Conservation (phyloP, 495 filamentous ascomycete species). For the Penicillium fimorum region DNA sequence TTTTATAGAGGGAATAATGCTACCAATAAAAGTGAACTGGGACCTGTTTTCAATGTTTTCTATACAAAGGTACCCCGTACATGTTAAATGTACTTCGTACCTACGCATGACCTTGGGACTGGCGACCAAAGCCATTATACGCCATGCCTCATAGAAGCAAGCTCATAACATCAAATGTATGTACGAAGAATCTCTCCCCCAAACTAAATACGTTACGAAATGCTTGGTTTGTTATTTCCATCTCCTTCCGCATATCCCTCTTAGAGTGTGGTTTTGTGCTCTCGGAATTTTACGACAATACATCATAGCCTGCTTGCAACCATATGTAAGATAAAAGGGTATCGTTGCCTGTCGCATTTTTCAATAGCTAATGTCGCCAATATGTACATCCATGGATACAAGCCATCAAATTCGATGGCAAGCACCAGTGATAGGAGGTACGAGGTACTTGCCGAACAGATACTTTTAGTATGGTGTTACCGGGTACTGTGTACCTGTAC, state of each 20-base stretch:
- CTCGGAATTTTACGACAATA: not conserved
- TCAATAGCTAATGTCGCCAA: not conserved
- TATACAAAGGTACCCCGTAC: not conserved
- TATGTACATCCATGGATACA: not conserved
- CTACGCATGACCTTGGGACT: slow-evolving; percentile 7
- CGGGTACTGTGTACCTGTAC: slow-evolving; percentile 24
- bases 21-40: not conserved
- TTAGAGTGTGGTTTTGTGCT: not conserved
- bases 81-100: not conserved
- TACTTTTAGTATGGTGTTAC: slow-evolving; percentile 19
- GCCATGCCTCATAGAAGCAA: not conserved
- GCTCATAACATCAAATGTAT: not conserved
- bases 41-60: not conserved
- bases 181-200: not conserved
- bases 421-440: slow-evolving; percentile 6
- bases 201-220: not conserved
- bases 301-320: not conserved
- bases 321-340: not conserved
- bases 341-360: not conserved
- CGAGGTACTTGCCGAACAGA: slow-evolving; percentile 14
- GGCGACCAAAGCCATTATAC: slow-evolving; percentile 2
- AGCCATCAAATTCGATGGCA: not conserved
- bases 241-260: not conserved
- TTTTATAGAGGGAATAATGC: too few species aligned
- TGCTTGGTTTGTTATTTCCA: not conserved